Conservation (phyloP, 768 basidiomycete genomes). For the Macrocybe gigantea region DNA sequence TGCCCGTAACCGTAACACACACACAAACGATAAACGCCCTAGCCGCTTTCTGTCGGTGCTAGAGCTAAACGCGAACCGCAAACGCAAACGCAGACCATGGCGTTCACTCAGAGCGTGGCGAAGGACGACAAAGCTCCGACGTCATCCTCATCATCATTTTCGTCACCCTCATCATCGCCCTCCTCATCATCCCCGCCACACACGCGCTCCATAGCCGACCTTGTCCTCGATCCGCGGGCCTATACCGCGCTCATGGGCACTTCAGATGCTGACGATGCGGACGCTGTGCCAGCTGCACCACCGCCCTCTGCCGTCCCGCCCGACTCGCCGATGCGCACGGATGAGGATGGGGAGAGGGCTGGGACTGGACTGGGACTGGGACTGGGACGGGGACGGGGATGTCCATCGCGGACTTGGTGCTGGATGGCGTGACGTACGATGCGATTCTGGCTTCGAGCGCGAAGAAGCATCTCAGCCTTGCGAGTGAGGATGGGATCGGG, state of each 20-base stretch:
- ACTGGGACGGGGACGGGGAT: background rate
- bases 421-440: conserved; percentile 18
- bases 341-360: too few relatives aligned
- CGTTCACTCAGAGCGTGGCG: too few relatives aligned
- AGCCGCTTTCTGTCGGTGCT: too few relatives aligned
- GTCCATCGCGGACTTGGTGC: conserved; percentile 13
- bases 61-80: too few relatives aligned
- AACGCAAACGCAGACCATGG: too few relatives aligned
- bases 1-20: too few relatives aligned
- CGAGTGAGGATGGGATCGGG: background rate
- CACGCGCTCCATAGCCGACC: conserved; percentile 14
- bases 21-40: too few relatives aligned
- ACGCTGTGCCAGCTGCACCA: background rate
- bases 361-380: too few relatives aligned
- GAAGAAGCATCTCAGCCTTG: conserved; percentile 8
- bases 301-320: conserved; percentile 1
- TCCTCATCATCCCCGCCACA: background rate
- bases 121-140: too few relatives aligned
- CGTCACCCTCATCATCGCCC: too few relatives aligned
- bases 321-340: too few relatives aligned
- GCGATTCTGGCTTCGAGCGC: conserved; percentile 15
- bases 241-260: conserved; percentile 4
- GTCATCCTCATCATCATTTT: too few relatives aligned
- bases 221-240: conserved; percentile 7
- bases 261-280: background rate